phyloP scores from a whole-genome alignment of 495 filamentous ascomycete species.

The Astrothelium subdiscretum region DNA sequence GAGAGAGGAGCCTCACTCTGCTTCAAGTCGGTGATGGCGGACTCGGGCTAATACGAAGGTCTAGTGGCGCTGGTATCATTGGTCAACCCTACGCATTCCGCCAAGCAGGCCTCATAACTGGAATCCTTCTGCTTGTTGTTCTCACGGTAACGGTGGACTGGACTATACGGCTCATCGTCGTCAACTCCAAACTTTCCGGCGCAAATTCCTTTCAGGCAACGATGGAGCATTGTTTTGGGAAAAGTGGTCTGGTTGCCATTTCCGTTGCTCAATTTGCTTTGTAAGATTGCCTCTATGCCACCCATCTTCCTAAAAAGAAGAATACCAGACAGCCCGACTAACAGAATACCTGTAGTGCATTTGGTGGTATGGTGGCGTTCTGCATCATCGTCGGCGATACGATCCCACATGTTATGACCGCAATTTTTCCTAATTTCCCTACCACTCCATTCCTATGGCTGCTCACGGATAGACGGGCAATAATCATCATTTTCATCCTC shows the following conservation, averaged over 20 bases:
- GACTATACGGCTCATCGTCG: constrained; percentile 92
- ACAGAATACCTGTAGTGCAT: constrained; percentile 43
- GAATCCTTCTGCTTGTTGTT: constrained; percentile 61
- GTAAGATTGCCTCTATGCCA: constrained; percentile 23
- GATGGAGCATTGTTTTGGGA: constrained; percentile 87
- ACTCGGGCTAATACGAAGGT: not conserved
- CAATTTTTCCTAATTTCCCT: constrained; percentile 65
- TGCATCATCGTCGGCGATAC: constrained; percentile 94
- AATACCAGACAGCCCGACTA: not conserved
- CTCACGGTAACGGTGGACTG: constrained; percentile 85
- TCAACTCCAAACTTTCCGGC: constrained; percentile 90
- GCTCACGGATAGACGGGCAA: constrained; percentile 63
- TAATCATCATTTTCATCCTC: constrained; percentile 76
- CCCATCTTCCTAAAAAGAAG: not conserved
- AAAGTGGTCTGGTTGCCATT: constrained; percentile 77
- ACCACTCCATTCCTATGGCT: constrained; percentile 69
- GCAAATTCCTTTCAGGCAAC: constrained; percentile 89
- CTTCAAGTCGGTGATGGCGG: not conserved
- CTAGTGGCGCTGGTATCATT: constrained; percentile 80
- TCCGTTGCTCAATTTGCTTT: constrained; percentile 91
- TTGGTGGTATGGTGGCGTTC: constrained; percentile 97
- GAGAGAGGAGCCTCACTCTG: not conserved
- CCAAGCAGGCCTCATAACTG: constrained; percentile 75
- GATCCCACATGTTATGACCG: constrained; percentile 77
- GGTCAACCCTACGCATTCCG: constrained; percentile 89